A percentile compares a stretch with the other conserved stretches of the same genome.
These are phyloP conservation scores for Paxillus ammoniavirescens DNA, from an alignment of 768 basidiomycete genomes.

Conservation along the genomic window DNA sequence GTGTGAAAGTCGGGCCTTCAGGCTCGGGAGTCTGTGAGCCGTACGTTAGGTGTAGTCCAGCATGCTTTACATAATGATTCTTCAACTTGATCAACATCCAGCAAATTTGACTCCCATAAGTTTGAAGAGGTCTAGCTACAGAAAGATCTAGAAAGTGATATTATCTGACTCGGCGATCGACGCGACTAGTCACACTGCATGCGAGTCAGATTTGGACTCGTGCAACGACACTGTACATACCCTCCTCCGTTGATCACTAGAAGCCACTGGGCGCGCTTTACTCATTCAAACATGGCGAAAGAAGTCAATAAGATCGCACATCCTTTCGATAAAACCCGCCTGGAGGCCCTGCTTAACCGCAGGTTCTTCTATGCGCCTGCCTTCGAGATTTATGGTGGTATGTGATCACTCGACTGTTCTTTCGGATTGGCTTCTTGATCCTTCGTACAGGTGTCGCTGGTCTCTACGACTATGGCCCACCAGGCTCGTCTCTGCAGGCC, in stretches of 20 bases:
- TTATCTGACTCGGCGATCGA: slow-evolving; percentile 8
- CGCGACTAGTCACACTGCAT: slow-evolving; percentile 10
- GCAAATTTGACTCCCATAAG: neutral
- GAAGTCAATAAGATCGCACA: slow-evolving; percentile 79
- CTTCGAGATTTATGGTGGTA: slow-evolving; percentile 98
- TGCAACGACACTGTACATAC: neutral
- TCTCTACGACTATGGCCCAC: slow-evolving; percentile 96
- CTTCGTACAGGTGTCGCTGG: slow-evolving; percentile 80
- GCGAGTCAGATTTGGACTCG: slow-evolving; percentile 26
- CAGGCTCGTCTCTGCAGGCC: slow-evolving; percentile 92
- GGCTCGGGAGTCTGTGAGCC: no score
- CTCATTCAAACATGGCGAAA: slow-evolving; percentile 27
- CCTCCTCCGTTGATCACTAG: neutral
- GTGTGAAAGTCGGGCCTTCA: neutral
- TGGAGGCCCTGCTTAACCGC: slow-evolving; percentile 84
- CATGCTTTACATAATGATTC: neutral
- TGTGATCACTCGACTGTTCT: slow-evolving; percentile 19
- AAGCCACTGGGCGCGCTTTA: slow-evolving; percentile 7
- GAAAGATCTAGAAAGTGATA: slow-evolving; percentile 8
- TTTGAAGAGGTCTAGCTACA: neutral
- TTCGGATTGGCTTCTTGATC: neutral
- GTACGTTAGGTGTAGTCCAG: no score
- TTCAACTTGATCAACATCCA: neutral
- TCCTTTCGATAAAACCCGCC: slow-evolving; percentile 79
- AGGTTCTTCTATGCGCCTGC: slow-evolving; percentile 98